Evolutionary conservation across 2,329 filamentous ascomycete genomes (phyloP).

Genomic region (Xylariales sp.): DNA sequence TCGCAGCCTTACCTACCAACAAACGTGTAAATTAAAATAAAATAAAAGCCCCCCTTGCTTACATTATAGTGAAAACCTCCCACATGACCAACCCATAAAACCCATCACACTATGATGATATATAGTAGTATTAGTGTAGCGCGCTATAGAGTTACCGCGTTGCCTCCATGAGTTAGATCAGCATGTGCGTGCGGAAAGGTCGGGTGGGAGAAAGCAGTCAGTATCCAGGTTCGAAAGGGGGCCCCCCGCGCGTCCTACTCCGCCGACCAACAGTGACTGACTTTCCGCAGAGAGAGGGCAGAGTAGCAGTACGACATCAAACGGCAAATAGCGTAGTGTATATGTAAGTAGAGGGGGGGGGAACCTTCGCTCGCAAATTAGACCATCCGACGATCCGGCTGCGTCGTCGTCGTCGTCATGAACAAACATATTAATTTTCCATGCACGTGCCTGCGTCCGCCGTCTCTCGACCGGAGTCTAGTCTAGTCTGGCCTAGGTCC

Average conservation of each 20-base stretch:
- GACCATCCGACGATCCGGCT: neutral
- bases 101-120: no score
- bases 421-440: constrained; percentile 8
- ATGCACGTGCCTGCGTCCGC: constrained; percentile 3
- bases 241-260: no score
- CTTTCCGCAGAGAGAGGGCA: no score
- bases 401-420: neutral
- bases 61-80: neutral
- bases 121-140: no score
- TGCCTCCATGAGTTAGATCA: no score
- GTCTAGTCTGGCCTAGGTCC: no score
- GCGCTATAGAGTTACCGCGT: no score
- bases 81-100: constrained; percentile 3
- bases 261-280: no score
- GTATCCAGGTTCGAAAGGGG: no score
- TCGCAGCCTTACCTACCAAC: neutral
- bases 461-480: neutral
- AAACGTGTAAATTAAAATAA: no score
- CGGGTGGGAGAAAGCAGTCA: no score
- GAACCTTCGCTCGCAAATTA: neutral
- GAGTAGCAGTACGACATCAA: neutral
- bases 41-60: neutral
- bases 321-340: neutral
- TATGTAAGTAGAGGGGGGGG: no score
- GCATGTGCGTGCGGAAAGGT: neutral